Evolutionary conservation across 805 yeast species (phyloP), one percentile per base, ranked within the genome.

Genomic region (Cyberlindnera sargentensis): DNA sequence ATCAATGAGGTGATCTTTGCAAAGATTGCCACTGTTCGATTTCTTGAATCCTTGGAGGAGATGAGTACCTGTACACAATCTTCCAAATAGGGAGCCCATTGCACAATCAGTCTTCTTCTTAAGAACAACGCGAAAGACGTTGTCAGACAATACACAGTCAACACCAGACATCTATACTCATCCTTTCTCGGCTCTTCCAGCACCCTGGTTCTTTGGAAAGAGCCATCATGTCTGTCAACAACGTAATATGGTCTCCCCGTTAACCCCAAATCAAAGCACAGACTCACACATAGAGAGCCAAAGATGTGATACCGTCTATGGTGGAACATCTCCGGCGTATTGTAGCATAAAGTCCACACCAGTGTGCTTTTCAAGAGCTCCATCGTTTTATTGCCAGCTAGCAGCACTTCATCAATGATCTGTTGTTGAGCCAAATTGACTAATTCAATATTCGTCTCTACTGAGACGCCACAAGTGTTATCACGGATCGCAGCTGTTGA

Each of bases 241-340:
- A 64, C 70, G 56, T 56, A 71, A 51, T 58, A 68, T 15, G 77
- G 71, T 37, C 76, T 57, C 27, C 82, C 76, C 25, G 78, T 76
- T 5, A 88, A 70, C 0, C 95, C 95, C 42, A 89, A 63, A 59
- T 89, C 96, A 52, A 78, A 82, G 2, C 84, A 72, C 62, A 89
- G 68, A 4, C 83, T 70, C 10, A 82, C 76, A 41, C 89, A 78
- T 24, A 86, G 66, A 10, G 76, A 67, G 43, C 78, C 76, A 49
- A 86, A 71, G 41, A 87, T 66, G 57, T 85, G 93, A 50, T 82
- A 80, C 39, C 95, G 75, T 45, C 95, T 76, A 52, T 84, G 84
- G 49, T 80, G 84, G 50, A 85, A 84, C 52, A 85, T 67, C 61
- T 87, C 96, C 0, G 95, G 85, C 4, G 86, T 76, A 50, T 84